These are phyloP conservation scores for Camelina neglecta DNA, from an alignment of 345 rosid species.

Conservation along the genomic window DNA sequence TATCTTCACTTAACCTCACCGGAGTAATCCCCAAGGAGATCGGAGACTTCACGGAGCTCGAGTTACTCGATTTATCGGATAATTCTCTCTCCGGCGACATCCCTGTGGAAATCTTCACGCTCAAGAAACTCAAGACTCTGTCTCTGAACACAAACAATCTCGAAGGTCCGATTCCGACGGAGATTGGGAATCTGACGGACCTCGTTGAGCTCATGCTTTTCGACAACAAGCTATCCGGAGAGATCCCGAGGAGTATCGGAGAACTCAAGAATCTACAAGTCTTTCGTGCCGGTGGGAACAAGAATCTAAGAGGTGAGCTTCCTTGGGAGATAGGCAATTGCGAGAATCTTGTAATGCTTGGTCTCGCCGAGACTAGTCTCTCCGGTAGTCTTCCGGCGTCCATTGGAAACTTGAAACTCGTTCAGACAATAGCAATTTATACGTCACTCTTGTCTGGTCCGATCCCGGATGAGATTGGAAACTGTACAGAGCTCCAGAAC, in stretches of 20 bases:
- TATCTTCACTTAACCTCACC: constrained; percentile 77
- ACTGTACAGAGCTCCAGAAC: constrained; percentile 71
- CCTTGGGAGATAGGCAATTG: constrained; percentile 82
- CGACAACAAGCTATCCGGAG: constrained; percentile 75
- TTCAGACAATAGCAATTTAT: constrained; percentile 77
- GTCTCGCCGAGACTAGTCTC: constrained; percentile 87
- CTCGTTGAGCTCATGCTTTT: constrained; percentile 58
- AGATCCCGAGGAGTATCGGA: constrained; percentile 67
- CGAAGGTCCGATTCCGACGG: constrained; percentile 61
- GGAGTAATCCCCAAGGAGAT: constrained; percentile 67
- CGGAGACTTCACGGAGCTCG: constrained; percentile 47
- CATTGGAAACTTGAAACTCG: constrained; percentile 65
- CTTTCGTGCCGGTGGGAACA: constrained; percentile 89
- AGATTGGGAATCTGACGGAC: constrained; percentile 64
- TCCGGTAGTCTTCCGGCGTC: constrained; percentile 82
- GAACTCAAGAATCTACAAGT: constrained; percentile 55
- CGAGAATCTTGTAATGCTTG: constrained; percentile 58
- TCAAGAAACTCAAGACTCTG: constrained; percentile 60
- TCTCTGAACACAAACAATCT: constrained; percentile 68
- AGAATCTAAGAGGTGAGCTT: constrained; percentile 70
- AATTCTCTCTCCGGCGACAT: constrained; percentile 71
- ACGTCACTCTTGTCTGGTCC: constrained; percentile 74
- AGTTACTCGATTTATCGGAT: constrained; percentile 66
- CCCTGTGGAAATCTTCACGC: constrained; percentile 64
- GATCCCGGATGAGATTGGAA: constrained; percentile 76